phyloP scores from a whole-genome alignment of 1,284 basidiomycete genomes.

The Ustilago vetiveriae region DNA sequence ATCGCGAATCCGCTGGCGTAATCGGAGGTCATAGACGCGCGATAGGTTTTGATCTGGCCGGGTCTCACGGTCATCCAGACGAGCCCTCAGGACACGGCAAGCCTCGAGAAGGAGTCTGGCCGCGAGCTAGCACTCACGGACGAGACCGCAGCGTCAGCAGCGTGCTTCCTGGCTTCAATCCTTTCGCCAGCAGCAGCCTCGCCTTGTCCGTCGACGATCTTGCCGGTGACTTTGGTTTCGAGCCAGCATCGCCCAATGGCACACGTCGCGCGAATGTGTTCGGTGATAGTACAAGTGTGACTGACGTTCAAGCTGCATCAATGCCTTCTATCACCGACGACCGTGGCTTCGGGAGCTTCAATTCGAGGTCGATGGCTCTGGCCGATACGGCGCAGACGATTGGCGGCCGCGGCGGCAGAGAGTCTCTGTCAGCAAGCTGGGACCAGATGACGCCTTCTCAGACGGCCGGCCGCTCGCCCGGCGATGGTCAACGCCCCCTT shows the following conservation, averaged over 20 bases:
- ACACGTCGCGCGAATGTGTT: neutral
- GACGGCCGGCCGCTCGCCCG: constrained; percentile 21
- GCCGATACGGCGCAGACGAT: constrained; percentile 5
- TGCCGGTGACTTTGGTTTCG: constrained; percentile 32
- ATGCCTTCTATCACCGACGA: constrained; percentile 47
- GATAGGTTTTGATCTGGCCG: constrained; percentile 48
- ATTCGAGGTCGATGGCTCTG: constrained; percentile 12
- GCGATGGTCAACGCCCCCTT: constrained; percentile 25
- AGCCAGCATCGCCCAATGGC: constrained; percentile 11
- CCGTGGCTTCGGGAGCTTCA: constrained; percentile 18
- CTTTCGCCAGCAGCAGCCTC: constrained; percentile 45
- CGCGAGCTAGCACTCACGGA: constrained; percentile 15
- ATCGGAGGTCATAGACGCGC: constrained; percentile 50
- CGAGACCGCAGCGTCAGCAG: constrained; percentile 34
- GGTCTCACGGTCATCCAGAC: neutral
- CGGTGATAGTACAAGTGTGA: constrained; percentile 15
- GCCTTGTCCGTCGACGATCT: constrained; percentile 58
- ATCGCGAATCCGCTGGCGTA: constrained; percentile 26
- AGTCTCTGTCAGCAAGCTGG: constrained; percentile 48
- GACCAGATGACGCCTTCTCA: constrained; percentile 36
- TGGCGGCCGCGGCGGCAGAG: constrained; percentile 14
- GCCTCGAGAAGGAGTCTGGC: constrained; percentile 9
- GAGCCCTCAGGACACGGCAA: neutral
- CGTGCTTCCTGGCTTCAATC: constrained; percentile 26
- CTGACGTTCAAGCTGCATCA: constrained; percentile 44